Base-by-base conservation (phyloP, 1,139 yeast genomes). In the Geotrichum fermentans region DNA sequence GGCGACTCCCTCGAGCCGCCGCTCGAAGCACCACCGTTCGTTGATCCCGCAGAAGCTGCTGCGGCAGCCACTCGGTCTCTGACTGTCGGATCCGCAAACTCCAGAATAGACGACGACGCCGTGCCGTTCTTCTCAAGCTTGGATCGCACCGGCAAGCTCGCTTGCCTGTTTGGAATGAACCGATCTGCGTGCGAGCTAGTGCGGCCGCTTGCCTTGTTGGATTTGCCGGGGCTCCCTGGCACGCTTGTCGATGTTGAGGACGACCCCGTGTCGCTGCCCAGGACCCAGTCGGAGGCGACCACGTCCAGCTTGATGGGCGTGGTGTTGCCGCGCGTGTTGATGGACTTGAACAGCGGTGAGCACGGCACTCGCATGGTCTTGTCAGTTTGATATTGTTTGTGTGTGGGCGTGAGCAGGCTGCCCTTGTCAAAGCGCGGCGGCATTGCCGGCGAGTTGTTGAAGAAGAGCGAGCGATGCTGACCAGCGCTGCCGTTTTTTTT, bases 81-180 rank as follows among this genome's bases (percentile, higher is more conserved):
- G 28, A 38, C 36, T 38, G 21, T 28, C 3, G 41, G 30, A 13
- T 38, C 36, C 1, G 49, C 21, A 37, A 47, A 48, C 26, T 35
- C 47, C 29, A 42, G 35, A 3, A 24, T 24, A 6, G 51, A 36
- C 11, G 53, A 39, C 29, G 48, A 26, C 3, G 56, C 40, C 14
- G 50, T 37, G 4, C 34, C 50, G 10, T 6, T 24, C 32, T 47
- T 45, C 20, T 59, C 63, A 39, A 75, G 60, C 56, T 72, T 73
- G 8, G 76, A 74, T 30, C 64, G 65, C 3, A 74, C 67, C 7
- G 62, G 55, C 38, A 56, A 52, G 0, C 77, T 68, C n/a, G 74
- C 68, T 55, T 71, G 74, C 40, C 80, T 61, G 24, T 77, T 67
- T 2, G 84, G 83, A 43, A 79, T 77, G 56, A 68, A 67, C 64